phyloP scores from a whole-genome alignment of 2,329 filamentous ascomycete genomes.

The Sclerotinia borealis region DNA sequence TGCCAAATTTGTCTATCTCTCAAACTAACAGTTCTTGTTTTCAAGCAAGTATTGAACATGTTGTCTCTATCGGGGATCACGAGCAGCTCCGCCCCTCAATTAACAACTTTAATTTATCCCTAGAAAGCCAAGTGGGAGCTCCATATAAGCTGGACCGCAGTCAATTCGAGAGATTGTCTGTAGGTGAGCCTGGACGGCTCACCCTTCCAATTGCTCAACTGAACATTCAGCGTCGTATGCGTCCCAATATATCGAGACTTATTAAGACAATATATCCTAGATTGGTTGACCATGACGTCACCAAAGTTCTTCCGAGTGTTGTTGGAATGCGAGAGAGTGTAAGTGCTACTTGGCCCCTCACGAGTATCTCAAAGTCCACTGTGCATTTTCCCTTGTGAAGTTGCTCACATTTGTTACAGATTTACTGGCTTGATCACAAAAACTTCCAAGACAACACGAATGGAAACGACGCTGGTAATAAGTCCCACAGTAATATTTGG shows the following conservation, averaged over 20 bases:
- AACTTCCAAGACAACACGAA: conserved; percentile 19
- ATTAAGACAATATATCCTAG: conserved; percentile 24
- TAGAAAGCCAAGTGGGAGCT: conserved; percentile 29
- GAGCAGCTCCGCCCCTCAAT: conserved; percentile 36
- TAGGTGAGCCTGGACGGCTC: conserved; percentile 14
- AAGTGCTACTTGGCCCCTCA: background rate
- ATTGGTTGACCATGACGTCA: conserved; percentile 22
- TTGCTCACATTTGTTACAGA: background rate
- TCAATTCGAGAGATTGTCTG: conserved; percentile 28
- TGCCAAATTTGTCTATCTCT: no score
- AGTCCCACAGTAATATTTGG: conserved; percentile 40
- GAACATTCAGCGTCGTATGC: conserved; percentile 29
- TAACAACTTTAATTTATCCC: conserved; percentile 22
- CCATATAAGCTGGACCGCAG: conserved; percentile 27
- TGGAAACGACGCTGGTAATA: background rate
- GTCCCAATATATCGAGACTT: conserved; percentile 26
- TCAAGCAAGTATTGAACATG: conserved; percentile 35
- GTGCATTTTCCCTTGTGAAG: background rate
- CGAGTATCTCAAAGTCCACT: background rate
- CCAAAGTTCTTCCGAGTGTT: conserved; percentile 20
- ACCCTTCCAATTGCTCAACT: conserved; percentile 25
- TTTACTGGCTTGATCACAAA: conserved; percentile 28
- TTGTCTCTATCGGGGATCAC: conserved; percentile 41
- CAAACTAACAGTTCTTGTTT: background rate
- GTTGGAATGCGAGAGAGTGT: conserved; percentile 26